Base-by-base conservation (phyloP, 2,329 filamentous ascomycete genomes). In the Fonsecaea erecta region DNA sequence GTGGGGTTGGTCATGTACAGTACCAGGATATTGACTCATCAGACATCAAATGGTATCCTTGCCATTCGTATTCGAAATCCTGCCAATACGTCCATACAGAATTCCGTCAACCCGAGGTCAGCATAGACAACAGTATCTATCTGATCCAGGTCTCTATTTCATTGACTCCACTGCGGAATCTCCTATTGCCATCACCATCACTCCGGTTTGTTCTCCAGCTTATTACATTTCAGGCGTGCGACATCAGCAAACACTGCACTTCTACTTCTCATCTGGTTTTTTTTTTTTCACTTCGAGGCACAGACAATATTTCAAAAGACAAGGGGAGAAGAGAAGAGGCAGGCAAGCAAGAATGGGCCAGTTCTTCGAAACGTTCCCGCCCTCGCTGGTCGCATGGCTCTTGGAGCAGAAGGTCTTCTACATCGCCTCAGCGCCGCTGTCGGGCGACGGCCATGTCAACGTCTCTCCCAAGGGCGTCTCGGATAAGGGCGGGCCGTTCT, bases 381-480 rank as follows among this genome's bases (percentile, higher is more conserved):
- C 80, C 6, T 80, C 87, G 32, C 82, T 91, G 35, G 80, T 82
- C 63, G 77, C 81, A 46, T 93, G 90, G 88, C 85, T 88, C 57
- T 81, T 87, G 54, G 76, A 80, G 11, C 90, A 93, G 40, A 85
- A 88, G 62, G 79, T 93, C 71, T 93, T 93, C 83, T 93, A 90
- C 80, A 88, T 90, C 11, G 88, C 86, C 46, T 90, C 88, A 14
- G 89, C 90, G 0, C 89, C 90, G 0, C 83, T 87, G 28, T 82
- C 83, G n/a, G 88, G 85, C 21, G 77, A 80, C 1, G 69, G 69
- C 3, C 90, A 93, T 78, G 81, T 93, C 79, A 93, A 93, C 73
- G 79, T 92, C 62, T 93, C 90, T 0, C 89, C 91, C 55, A 92
- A 93, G 76, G 67, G 67, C 73, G 78, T 92, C 62, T 92, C 90